phyloP scores from a whole-genome alignment of 345 rosid species.

The Dipteronia sinensis region DNA sequence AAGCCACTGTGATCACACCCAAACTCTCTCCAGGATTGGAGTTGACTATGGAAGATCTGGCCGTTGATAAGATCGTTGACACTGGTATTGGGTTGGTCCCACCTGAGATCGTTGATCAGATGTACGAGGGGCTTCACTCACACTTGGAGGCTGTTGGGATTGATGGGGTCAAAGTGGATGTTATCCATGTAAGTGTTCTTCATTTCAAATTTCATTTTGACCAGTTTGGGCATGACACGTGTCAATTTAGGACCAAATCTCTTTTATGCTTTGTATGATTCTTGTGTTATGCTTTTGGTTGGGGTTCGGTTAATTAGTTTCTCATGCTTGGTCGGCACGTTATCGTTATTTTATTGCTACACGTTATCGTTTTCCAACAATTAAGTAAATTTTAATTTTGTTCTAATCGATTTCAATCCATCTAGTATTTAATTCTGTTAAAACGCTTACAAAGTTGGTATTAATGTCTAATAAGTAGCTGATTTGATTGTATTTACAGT shows the following conservation, averaged over 20 bases:
- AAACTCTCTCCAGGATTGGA: conserved; percentile 72
- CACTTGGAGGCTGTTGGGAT: conserved; percentile 68
- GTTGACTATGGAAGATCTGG: conserved; percentile 86
- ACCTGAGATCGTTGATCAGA: conserved; percentile 65
- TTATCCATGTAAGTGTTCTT: conserved; percentile 74
- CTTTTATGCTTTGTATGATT: neutral
- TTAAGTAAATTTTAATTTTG: too few relatives aligned
- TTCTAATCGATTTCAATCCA: neutral
- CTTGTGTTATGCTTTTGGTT: neutral
- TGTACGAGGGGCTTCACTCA: conserved; percentile 86
- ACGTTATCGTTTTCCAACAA: neutral
- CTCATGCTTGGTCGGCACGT: conserved; percentile 44
- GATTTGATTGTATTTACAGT: conserved; percentile 31
- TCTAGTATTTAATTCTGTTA: too few relatives aligned
- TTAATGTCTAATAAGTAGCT: too few relatives aligned
- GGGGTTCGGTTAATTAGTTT: neutral
- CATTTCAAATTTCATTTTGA: neutral
- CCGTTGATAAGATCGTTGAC: conserved; percentile 82
- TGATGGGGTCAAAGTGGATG: conserved; percentile 99
- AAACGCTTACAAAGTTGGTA: too few relatives aligned
- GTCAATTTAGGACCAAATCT: conserved; percentile 15
- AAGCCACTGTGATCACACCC: conserved; percentile 44
- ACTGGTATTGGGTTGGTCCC: conserved; percentile 72
- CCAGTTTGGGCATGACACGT: neutral
- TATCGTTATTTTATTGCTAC: neutral